Percentiles rank a stretch among this genome's conserved stretches.
Conservation (phyloP, 768 basidiomycete species). For the Ramaria sp. region DNA sequence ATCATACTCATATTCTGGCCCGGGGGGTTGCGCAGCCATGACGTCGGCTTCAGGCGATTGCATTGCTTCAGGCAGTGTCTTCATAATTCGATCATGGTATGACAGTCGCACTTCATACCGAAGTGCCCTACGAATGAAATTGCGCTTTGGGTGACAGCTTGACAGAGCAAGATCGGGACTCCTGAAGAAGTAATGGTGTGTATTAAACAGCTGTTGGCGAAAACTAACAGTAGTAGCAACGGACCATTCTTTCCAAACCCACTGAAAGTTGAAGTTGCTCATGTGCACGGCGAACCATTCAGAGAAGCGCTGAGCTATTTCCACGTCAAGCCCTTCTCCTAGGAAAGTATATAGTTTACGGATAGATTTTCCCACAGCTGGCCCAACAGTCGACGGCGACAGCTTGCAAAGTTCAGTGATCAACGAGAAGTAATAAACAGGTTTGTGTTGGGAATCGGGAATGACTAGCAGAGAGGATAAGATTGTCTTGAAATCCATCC, state of each 20-base stretch:
- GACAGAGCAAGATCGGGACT: slow-evolving; percentile 69
- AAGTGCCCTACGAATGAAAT: slow-evolving; percentile 77
- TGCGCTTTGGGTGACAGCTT: slow-evolving; percentile 72
- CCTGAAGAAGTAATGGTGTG: slow-evolving; percentile 35
- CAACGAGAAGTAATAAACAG: slow-evolving; percentile 78
- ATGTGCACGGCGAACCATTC: slow-evolving; percentile 97
- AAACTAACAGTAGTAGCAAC: slow-evolving; percentile 15
- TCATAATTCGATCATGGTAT: slow-evolving; percentile 86
- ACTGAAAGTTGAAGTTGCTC: slow-evolving; percentile 95
- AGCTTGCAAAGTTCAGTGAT: slow-evolving; percentile 93
- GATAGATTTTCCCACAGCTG: slow-evolving; percentile 93
- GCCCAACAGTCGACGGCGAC: slow-evolving; percentile 87
- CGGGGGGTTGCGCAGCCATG: slow-evolving; percentile 63
- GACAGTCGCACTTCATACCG: slow-evolving; percentile 87
- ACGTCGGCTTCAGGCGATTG: slow-evolving; percentile 50
- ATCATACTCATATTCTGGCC: slow-evolving; percentile 76
- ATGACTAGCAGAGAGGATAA: slow-evolving; percentile 66
- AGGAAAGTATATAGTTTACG: slow-evolving; percentile 71
- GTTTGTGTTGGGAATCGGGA: slow-evolving; percentile 66
- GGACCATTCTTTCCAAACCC: slow-evolving; percentile 99
- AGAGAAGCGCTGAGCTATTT: slow-evolving; percentile 68
- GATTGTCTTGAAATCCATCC: slow-evolving; percentile 37
- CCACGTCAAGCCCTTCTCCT: slow-evolving; percentile 82
- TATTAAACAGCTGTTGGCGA: background rate
- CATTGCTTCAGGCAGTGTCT: slow-evolving; percentile 79